Base-by-base conservation (phyloP, 2,329 filamentous ascomycete species). In the Xylaria sp. region DNA sequence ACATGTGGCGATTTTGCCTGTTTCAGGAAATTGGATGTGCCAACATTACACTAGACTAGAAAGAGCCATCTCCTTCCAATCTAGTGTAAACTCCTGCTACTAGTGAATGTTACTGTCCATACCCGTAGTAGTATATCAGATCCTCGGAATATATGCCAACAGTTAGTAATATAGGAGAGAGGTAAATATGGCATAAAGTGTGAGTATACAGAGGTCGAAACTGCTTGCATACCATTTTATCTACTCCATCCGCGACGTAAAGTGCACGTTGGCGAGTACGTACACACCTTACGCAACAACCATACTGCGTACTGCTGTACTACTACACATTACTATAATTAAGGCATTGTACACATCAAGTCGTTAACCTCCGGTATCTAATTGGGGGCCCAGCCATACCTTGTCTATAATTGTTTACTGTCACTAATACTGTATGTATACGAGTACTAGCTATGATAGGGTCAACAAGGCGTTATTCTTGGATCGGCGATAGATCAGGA, bases 261-360 rank as follows among this genome's bases (percentile, higher is more conserved):
- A 13, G 49, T 20, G 17, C 20, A 39, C 51, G 33, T 27, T 20
- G 36, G 33, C 27, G 20, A 13, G 17, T 55, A 55, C 36, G 25
- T 31, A 55, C 25, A 55, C 53, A n/a, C 53, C 53, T 55, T 11
- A 53, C 31, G 31, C n/a, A 53, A 22, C 29, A 5, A 53, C 15
- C n/a, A 5, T 17, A 38, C 2, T 36, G 25, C 25, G 20, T 39
- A 25, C 6, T 33, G 39, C n/a, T 11, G n/a, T n/a, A 50, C 4
- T n/a, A 3, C 6, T 6, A 25, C 15, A 45, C 15, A 27, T 39
- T 15, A 5, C 15, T 42, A n/a, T n/a, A 42, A n/a, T 6, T n/a
- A 6, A 42, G 39, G 39, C 20, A 47, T 47, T 47, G 20, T 25
- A 25, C 20, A 47, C 27, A 51, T 11, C 5, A 31, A 51, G 5